These are phyloP conservation scores for Handroanthus guayacan DNA, from an alignment of 257 asterid species.

Conservation along the genomic window DNA sequence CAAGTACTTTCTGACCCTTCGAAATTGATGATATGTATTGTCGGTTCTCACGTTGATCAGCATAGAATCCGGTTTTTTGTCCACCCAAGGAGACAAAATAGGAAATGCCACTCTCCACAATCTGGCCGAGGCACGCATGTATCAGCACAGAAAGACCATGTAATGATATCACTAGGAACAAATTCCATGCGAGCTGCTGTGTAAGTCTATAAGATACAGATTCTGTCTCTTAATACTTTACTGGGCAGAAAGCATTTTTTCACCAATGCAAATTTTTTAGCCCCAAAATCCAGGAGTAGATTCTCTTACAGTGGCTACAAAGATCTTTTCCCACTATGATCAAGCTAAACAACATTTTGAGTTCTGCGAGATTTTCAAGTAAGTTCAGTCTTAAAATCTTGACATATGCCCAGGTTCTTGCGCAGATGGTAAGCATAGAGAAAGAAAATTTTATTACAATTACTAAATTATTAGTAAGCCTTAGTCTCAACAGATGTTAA, in stretches of 20 bases:
- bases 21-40: slow-evolving; percentile 79
- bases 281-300: slow-evolving; percentile 4
- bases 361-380: neutral
- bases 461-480: neutral
- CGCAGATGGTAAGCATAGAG: neutral
- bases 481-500: neutral
- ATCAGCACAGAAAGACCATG: neutral
- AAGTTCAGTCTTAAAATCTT: neutral
- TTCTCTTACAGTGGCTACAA: neutral
- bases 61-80: slow-evolving; percentile 96
- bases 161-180: slow-evolving; percentile 7
- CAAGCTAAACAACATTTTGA: neutral
- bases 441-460: neutral
- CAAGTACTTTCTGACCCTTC: slow-evolving; percentile 74
- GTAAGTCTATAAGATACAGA: neutral
- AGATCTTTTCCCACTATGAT: neutral
- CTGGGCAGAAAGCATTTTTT: neutral
- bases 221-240: neutral
- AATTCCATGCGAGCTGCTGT: slow-evolving; percentile 11
- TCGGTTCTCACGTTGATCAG: slow-evolving; percentile 97
- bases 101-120: slow-evolving; percentile 79
- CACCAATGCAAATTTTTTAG: neutral
- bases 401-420: neutral
- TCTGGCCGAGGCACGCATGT: slow-evolving; percentile 54
- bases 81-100: slow-evolving; percentile 89